phyloP scores from a whole-genome alignment of 352 stramenopile species.

The Thraustochytrium aureum region DNA sequence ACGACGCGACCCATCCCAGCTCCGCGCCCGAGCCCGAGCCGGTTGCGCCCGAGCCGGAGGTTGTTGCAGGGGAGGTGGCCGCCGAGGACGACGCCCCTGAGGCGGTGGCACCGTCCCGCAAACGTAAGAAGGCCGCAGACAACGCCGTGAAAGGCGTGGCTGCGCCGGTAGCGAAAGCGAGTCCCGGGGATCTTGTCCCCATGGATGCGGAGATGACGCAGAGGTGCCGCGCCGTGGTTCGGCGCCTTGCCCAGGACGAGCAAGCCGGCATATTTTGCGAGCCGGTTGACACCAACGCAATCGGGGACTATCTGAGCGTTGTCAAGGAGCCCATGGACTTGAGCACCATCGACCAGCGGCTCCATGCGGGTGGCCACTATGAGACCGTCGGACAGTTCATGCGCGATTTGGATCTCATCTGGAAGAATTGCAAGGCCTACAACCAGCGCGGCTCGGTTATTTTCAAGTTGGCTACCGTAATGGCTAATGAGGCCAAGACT shows the following conservation, averaged over 20 bases:
- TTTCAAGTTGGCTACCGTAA: slow-evolving; percentile 8
- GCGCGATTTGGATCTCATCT: slow-evolving; percentile 39
- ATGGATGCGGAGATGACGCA: not conserved
- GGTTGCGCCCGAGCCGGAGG: not conserved
- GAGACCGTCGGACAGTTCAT: slow-evolving; percentile 21
- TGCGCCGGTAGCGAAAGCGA: no score
- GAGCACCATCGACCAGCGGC: slow-evolving; percentile 15
- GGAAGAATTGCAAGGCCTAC: slow-evolving; percentile 47
- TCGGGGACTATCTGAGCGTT: slow-evolving; percentile 19
- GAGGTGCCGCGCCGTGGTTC: slow-evolving; percentile 29
- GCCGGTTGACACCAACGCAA: slow-evolving; percentile 19
- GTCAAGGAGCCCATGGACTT: slow-evolving; percentile 46
- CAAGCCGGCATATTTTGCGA: slow-evolving; percentile 41
- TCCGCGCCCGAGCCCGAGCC: not conserved
- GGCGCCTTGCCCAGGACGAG: not conserved
- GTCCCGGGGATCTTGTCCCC: not conserved
- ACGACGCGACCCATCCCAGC: no score
- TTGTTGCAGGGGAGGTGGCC: no score
- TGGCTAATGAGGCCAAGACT: not conserved
- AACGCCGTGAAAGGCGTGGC: no score
- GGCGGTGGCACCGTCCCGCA: no score
- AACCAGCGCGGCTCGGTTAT: slow-evolving; percentile 42
- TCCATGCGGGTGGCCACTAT: slow-evolving; percentile 3
- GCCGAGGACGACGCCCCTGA: no score
- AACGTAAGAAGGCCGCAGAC: no score